phyloP scores from a whole-genome alignment of 2,329 filamentous ascomycete genomes.

The Exophiala sp. region DNA sequence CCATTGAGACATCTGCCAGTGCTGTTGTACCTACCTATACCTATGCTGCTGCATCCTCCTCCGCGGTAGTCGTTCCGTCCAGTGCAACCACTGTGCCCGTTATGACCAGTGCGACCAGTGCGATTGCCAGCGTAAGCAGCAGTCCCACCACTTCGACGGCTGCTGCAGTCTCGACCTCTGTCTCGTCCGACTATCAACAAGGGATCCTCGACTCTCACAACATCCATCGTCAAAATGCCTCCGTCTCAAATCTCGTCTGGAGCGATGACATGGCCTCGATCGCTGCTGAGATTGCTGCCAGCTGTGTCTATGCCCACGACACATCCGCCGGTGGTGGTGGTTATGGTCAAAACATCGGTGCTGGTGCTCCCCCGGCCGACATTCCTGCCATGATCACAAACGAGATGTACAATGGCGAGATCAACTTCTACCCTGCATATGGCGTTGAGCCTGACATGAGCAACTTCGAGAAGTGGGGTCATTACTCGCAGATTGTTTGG shows the following conservation, averaged over 20 bases:
- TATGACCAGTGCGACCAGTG: not conserved
- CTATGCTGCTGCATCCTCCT: not conserved
- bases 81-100: not conserved
- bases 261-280: slow-evolving; percentile 56
- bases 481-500: slow-evolving; percentile 74
- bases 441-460: slow-evolving; percentile 61
- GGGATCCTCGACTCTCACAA: slow-evolving; percentile 68
- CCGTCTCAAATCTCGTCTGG: slow-evolving; percentile 60
- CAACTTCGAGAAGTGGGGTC: slow-evolving; percentile 63
- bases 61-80: not conserved
- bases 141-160: slow-evolving; percentile 8
- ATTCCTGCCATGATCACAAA: slow-evolving; percentile 66
- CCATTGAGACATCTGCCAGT: not conserved
- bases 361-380: slow-evolving; percentile 52
- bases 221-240: slow-evolving; percentile 76
- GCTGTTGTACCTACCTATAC: not conserved
- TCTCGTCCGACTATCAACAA: slow-evolving; percentile 33
- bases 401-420: slow-evolving; percentile 84
- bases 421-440: slow-evolving; percentile 49
- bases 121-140: not conserved
- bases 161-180: slow-evolving; percentile 7
- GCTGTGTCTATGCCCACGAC: slow-evolving; percentile 69
- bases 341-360: slow-evolving; percentile 91
- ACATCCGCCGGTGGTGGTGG: slow-evolving; percentile 61
- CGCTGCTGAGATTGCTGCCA: slow-evolving; percentile 58